Conservation (phyloP, 2,329 filamentous ascomycete species). For the Sarocladium brachiariae region DNA sequence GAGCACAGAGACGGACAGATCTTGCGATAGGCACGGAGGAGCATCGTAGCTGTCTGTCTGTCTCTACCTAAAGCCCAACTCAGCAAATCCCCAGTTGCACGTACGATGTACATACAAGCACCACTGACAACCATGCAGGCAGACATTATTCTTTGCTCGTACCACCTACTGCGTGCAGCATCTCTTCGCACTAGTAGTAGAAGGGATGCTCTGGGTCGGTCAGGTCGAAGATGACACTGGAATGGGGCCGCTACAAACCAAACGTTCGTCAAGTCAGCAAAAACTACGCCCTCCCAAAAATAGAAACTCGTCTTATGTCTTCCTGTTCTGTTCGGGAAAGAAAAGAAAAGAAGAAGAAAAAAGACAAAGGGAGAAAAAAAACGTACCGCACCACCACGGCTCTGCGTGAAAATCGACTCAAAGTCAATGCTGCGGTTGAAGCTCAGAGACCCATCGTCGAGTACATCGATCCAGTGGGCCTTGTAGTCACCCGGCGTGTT, state of each 20-base stretch:
- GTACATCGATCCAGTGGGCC: slow-evolving; percentile 54
- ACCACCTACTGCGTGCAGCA: not conserved
- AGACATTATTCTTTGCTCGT: no score
- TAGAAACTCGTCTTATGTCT: no score
- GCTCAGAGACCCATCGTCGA: slow-evolving; percentile 43
- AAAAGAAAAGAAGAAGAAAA: not conserved
- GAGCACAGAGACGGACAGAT: no score
- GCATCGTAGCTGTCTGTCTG: no score
- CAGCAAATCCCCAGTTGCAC: no score
- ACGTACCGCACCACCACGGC: slow-evolving; percentile 42
- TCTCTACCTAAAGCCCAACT: no score
- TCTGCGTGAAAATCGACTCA: slow-evolving; percentile 36
- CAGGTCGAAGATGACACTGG: slow-evolving; percentile 48
- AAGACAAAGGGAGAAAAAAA: not conserved
- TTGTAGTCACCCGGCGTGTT: slow-evolving; percentile 58
- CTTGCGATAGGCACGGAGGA: no score
- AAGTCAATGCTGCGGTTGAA: slow-evolving; percentile 58
- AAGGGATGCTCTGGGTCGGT: slow-evolving; percentile 45
- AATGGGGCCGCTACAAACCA: slow-evolving; percentile 41
- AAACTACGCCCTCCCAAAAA: no score
- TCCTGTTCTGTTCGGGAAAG: no score
- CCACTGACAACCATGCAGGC: no score
- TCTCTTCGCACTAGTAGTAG: slow-evolving; percentile 32
- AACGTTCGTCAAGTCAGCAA: no score
- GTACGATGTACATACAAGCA: no score